A percentile compares a stretch with the other conserved stretches of the same genome.
These are phyloP conservation scores for Macrolepiota fuliginosa DNA, from an alignment of 768 basidiomycete genomes.

Conservation along the genomic window DNA sequence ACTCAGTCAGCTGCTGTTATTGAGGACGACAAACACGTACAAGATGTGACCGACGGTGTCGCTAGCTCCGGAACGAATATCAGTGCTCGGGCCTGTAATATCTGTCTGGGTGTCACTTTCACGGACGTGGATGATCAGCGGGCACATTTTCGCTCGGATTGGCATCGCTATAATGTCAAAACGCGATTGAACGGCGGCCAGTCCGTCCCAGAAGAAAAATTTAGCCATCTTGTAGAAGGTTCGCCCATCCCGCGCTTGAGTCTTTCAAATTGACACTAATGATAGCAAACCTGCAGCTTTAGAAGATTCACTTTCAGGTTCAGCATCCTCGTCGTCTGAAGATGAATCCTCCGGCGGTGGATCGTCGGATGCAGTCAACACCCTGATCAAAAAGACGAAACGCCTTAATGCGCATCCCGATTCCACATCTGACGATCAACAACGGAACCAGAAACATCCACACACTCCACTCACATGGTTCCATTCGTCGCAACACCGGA, in stretches of 20 bases:
- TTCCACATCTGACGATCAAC: slow-evolving; percentile 42
- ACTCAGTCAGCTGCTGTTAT: slow-evolving; percentile 23
- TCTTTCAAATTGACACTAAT: neutral
- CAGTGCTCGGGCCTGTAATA: slow-evolving; percentile 60
- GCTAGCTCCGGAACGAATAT: slow-evolving; percentile 27
- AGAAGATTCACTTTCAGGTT: slow-evolving; percentile 90
- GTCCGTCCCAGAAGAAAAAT: slow-evolving; percentile 67
- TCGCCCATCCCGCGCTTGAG: slow-evolving; percentile 17
- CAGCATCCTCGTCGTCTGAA: slow-evolving; percentile 69
- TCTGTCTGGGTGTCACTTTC: slow-evolving; percentile 72
- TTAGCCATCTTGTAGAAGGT: slow-evolving; percentile 83
- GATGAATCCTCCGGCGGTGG: slow-evolving; percentile 36
- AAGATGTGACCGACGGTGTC: slow-evolving; percentile 19
- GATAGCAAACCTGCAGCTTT: slow-evolving; percentile 42
- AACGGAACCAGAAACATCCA: slow-evolving; percentile 26
- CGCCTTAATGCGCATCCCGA: slow-evolving; percentile 30
- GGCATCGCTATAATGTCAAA: slow-evolving; percentile 98
- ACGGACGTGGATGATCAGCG: slow-evolving; percentile 79
- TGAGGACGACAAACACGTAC: neutral
- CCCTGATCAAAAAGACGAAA: slow-evolving; percentile 63
- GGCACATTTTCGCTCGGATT: slow-evolving; percentile 87
- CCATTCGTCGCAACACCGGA: slow-evolving; percentile 71
- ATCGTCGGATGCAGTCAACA: slow-evolving; percentile 63
- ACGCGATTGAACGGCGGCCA: slow-evolving; percentile 62
- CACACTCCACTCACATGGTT: slow-evolving; percentile 87